phyloP scores from a whole-genome alignment of 805 yeast genomes.

The Lipomyces sp. region DNA sequence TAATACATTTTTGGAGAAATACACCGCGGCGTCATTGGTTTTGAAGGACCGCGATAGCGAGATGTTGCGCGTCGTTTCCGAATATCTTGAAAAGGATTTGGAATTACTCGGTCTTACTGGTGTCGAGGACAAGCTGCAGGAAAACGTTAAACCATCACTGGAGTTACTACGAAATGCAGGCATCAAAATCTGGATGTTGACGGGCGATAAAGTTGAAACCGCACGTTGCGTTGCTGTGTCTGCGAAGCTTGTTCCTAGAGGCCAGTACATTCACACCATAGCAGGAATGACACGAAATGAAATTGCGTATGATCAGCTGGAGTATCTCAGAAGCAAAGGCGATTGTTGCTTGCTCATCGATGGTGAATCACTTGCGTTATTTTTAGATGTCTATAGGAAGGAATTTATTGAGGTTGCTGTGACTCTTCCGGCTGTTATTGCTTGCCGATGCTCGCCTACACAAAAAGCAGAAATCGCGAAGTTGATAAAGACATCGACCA shows the following conservation, averaged over 20 bases:
- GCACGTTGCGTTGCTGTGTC: constrained; percentile 98
- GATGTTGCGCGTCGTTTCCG: constrained; percentile 70
- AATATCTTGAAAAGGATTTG: constrained; percentile 77
- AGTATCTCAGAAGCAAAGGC: constrained; percentile 64
- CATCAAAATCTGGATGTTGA: constrained; percentile 96
- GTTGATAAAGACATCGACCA: constrained; percentile 75
- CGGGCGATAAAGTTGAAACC: constrained; percentile 98
- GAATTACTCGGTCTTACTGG: constrained; percentile 94
- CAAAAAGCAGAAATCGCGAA: constrained; percentile 96
- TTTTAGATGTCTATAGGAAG: constrained; percentile 62
- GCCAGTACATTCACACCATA: constrained; percentile 88
- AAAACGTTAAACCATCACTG: constrained; percentile 87
- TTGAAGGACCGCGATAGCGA: constrained; percentile 78
- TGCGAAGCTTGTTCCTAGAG: constrained; percentile 88
- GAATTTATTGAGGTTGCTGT: constrained; percentile 82
- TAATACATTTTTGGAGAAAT: constrained; percentile 66
- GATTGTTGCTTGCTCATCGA: constrained; percentile 85
- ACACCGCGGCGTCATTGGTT: constrained; percentile 72
- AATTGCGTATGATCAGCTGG: constrained; percentile 77
- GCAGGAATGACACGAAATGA: constrained; percentile 64
- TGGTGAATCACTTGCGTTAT: constrained; percentile 84
- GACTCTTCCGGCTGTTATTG: constrained; percentile 88
- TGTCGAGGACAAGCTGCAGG: constrained; percentile 93
- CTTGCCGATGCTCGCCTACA: constrained; percentile 98
- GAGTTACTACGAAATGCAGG: constrained; percentile 96